These are phyloP conservation scores for Pythium insidiosum DNA, from an alignment of 352 stramenopile species.

Conservation along the genomic window DNA sequence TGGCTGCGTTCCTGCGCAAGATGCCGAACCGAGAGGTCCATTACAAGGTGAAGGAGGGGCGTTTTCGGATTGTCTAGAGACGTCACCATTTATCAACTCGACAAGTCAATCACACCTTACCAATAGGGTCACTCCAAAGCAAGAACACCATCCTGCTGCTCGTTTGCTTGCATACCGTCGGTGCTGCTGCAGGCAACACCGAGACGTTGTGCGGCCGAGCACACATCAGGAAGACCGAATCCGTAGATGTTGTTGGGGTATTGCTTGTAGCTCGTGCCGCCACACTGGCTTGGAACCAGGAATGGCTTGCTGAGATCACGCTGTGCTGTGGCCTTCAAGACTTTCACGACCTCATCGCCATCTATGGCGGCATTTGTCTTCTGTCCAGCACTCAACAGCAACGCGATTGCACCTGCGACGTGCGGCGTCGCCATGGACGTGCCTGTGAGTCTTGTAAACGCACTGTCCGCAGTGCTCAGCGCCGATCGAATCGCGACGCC, in stretches of 20 bases:
- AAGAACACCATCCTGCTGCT: too few species aligned
- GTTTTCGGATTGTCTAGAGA: too few species aligned
- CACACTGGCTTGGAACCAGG: constrained; percentile 52
- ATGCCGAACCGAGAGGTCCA: constrained; percentile 2
- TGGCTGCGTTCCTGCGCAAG: constrained; percentile 2
- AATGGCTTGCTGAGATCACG: constrained; percentile 53
- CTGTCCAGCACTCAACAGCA: constrained; percentile 35
- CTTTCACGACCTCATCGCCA: constrained; percentile 25
- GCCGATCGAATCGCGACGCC: constrained; percentile 59
- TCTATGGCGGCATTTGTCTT: constrained; percentile 12
- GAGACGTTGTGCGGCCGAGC: too few species aligned
- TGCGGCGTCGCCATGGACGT: constrained; percentile 78
- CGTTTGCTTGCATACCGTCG: too few species aligned
- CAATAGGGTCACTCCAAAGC: too few species aligned
- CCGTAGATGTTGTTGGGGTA: constrained; percentile 80
- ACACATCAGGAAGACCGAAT: constrained; percentile 50
- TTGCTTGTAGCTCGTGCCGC: constrained; percentile 48
- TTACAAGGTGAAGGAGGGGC: constrained; percentile 2
- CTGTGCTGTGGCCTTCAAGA: constrained; percentile 27
- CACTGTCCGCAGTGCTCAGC: constrained; percentile 40
- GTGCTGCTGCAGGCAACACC: too few species aligned
- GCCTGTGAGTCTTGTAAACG: constrained; percentile 55
- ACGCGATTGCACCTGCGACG: constrained; percentile 42
- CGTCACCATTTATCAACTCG: too few species aligned
- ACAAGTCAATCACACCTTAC: too few species aligned